Conservation (phyloP, 176 grass and related monocot genomes). For the Tillandsia leiboldiana region DNA sequence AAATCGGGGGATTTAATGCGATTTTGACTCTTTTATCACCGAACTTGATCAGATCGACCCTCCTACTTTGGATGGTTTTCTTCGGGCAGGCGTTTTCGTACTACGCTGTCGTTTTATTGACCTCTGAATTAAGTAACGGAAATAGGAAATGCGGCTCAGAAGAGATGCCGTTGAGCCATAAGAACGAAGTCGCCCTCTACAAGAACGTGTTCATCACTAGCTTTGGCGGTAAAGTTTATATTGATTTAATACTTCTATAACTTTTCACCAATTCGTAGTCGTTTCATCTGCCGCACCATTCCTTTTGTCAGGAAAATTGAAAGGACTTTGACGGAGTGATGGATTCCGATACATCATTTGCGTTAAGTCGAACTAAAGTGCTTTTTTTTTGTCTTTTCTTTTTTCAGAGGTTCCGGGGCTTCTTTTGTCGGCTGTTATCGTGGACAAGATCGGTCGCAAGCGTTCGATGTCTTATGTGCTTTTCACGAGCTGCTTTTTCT, state of each 20-base stretch:
- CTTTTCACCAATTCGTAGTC: not conserved
- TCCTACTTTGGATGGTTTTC: conserved; percentile 84
- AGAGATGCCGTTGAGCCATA: conserved; percentile 14
- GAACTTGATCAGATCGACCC: conserved; percentile 54
- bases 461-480: conserved; percentile 67
- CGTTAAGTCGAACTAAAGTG: not conserved
- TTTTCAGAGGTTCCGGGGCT: conserved; percentile 74
- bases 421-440: conserved; percentile 63
- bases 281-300: too few relatives aligned
- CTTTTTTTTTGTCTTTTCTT: not conserved
- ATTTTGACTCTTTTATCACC: conserved; percentile 71
- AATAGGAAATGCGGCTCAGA: conserved; percentile 47
- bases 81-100: conserved; percentile 86
- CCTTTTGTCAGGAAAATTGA: too few relatives aligned
- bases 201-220: conserved; percentile 79
- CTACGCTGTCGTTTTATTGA: conserved; percentile 79
- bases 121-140: conserved; percentile 66
- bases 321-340: too few relatives aligned
- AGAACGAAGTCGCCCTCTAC: conserved; percentile 50
- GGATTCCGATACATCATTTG: too few relatives aligned
- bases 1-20: conserved; percentile 41
- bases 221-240: conserved; percentile 53
- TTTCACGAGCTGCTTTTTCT: conserved; percentile 55
- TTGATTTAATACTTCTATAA: not conserved
- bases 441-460: conserved; percentile 84